phyloP scores from a whole-genome alignment of 192 early-diverging fungal genomes.

The Coemansia sp. region DNA sequence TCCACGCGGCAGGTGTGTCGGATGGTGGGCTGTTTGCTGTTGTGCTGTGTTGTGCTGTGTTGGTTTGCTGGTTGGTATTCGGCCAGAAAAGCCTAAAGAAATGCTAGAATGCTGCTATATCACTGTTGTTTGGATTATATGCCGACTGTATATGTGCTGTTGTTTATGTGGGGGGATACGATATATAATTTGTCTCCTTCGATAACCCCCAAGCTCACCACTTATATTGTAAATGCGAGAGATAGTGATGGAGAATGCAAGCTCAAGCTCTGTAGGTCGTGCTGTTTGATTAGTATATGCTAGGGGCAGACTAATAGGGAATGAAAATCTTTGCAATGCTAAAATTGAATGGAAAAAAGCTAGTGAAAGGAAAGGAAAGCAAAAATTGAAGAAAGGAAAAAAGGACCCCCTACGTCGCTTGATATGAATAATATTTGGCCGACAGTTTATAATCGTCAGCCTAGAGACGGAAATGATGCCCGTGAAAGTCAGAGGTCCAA shows the following conservation, averaged over 20 bases:
- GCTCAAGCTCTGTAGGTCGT: no score
- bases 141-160: background rate
- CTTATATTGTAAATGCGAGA: background rate
- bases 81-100: slow-evolving; percentile 5
- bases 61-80: background rate
- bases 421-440: background rate
- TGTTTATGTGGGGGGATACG: background rate
- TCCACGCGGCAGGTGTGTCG: background rate
- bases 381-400: background rate
- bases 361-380: background rate
- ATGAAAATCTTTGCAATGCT: background rate
- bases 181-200: no score
- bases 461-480: background rate
- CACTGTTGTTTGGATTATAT: background rate
- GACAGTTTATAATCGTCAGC: background rate
- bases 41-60: background rate
- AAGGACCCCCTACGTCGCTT: background rate
- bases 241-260: no score
- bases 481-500: background rate
- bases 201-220: no score
- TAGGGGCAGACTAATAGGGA: no score
- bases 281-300: no score
- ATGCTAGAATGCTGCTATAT: background rate
- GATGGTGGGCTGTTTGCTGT: background rate
- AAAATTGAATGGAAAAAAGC: slow-evolving; percentile 1